phyloP scores from a whole-genome alignment of 2,329 filamentous ascomycete species.

The Falciphora oryzae region DNA sequence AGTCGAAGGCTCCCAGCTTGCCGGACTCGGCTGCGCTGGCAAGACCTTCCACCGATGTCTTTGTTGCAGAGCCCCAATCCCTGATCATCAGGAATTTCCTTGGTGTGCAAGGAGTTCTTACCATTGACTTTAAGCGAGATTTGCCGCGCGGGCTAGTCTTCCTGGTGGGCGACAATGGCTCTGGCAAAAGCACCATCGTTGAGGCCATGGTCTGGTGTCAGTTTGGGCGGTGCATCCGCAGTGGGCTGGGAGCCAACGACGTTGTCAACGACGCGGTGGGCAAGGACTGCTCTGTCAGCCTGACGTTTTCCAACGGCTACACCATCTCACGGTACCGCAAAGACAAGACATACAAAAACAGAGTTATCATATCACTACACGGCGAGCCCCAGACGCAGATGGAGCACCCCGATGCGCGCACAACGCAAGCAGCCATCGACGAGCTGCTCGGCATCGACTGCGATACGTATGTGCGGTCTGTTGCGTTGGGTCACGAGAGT shows the following conservation, averaged over 20 bases:
- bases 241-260: constrained; percentile 22
- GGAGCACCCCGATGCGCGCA: constrained; percentile 19
- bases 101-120: constrained; percentile 23
- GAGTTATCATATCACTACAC: constrained; percentile 23
- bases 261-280: constrained; percentile 26
- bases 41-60: constrained; percentile 16
- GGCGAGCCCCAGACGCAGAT: constrained; percentile 23
- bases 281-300: constrained; percentile 23
- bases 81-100: constrained; percentile 29
- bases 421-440: constrained; percentile 24
- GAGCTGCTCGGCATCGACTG: constrained; percentile 26
- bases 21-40: too few species aligned
- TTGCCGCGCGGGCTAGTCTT: constrained; percentile 23
- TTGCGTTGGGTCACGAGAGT: constrained; percentile 27
- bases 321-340: constrained; percentile 24
- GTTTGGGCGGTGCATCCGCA: constrained; percentile 26
- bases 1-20: too few species aligned
- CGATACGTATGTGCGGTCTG: constrained; percentile 24
- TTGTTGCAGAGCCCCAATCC: constrained; percentile 20
- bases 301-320: constrained; percentile 26
- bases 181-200: constrained; percentile 28
- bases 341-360: constrained; percentile 20
- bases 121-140: constrained; percentile 21
- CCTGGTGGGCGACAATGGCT: constrained; percentile 25
- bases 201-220: constrained; percentile 30